phyloP scores from a whole-genome alignment of 2,329 filamentous ascomycete species.

The Monilinia fructigena region DNA sequence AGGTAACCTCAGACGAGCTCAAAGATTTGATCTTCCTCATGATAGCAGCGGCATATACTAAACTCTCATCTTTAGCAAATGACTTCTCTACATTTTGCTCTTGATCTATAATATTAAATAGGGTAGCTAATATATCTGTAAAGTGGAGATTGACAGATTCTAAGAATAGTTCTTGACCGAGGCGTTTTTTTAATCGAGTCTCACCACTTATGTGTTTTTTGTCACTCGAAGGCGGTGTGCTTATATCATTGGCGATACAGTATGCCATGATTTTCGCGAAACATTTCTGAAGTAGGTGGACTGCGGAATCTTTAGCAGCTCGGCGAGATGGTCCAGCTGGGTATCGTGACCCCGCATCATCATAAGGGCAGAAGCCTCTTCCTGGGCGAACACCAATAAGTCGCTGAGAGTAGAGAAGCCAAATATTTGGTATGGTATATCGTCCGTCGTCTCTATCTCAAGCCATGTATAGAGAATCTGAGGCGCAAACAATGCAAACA shows the following conservation, averaged over 20 bases:
- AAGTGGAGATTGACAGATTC: conserved; percentile 67
- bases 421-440: conserved; percentile 84
- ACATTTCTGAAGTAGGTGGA: conserved; percentile 60
- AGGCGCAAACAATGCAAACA: conserved; percentile 83
- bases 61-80: conserved; percentile 62
- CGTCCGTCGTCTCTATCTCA: conserved; percentile 60
- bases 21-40: conserved; percentile 68
- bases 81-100: conserved; percentile 54
- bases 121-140: conserved; percentile 70
- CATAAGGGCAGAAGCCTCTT: conserved; percentile 76
- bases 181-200: conserved; percentile 62
- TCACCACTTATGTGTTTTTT: conserved; percentile 57
- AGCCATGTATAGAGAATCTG: conserved; percentile 93
- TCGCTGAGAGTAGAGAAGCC: conserved; percentile 68
- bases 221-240: conserved; percentile 41
- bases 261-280: conserved; percentile 84
- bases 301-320: conserved; percentile 52
- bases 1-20: conserved; percentile 60
- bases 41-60: conserved; percentile 59
- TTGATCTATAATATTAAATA: conserved; percentile 76
- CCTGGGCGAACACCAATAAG: conserved; percentile 67
- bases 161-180: conserved; percentile 66
- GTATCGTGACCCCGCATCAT: conserved; percentile 75
- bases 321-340: conserved; percentile 60
- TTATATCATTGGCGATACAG: conserved; percentile 73